Conservation (phyloP, 2,329 filamentous ascomycete species). For the Coniochaeta sp. region DNA sequence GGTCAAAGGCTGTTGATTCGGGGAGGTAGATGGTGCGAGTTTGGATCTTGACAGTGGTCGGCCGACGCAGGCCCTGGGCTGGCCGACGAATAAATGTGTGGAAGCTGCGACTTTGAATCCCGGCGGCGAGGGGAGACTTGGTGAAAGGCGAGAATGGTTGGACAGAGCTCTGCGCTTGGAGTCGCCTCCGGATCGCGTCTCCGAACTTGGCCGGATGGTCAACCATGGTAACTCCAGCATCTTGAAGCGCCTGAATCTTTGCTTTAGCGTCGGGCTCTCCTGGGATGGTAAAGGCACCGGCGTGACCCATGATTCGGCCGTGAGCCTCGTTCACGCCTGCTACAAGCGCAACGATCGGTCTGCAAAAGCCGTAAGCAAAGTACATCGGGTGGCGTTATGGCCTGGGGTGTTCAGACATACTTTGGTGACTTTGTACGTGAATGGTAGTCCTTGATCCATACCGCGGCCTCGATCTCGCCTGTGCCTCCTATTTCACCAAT, state of each 20-base stretch:
- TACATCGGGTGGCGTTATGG: not conserved
- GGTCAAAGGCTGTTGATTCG: slow-evolving; percentile 42
- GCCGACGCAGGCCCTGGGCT: too few species aligned
- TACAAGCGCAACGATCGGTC: slow-evolving; percentile 66
- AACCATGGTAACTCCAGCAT: slow-evolving; percentile 62
- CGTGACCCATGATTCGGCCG: slow-evolving; percentile 70
- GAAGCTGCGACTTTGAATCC: slow-evolving; percentile 14
- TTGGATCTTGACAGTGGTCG: slow-evolving; percentile 20
- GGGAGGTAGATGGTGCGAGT: slow-evolving; percentile 48
- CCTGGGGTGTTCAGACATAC: slow-evolving; percentile 33
- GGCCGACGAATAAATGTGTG: not conserved
- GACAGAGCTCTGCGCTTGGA: slow-evolving; percentile 23
- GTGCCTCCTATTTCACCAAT: slow-evolving; percentile 67
- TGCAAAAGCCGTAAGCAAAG: slow-evolving; percentile 17
- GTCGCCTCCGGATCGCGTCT: slow-evolving; percentile 54
- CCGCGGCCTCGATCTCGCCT: slow-evolving; percentile 63
- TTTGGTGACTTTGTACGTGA: slow-evolving; percentile 53
- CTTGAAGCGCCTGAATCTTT: slow-evolving; percentile 62
- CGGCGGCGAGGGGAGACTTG: slow-evolving; percentile 28
- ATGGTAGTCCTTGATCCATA: slow-evolving; percentile 64
- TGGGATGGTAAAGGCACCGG: slow-evolving; percentile 62
- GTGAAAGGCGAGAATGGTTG: slow-evolving; percentile 7
- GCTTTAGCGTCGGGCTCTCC: slow-evolving; percentile 56
- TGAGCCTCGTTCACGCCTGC: slow-evolving; percentile 57
- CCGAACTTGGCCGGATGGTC: slow-evolving; percentile 73